Evolutionary conservation across 2,329 filamentous ascomycete species (phyloP).

Genomic region (Alternaria gaisen): DNA sequence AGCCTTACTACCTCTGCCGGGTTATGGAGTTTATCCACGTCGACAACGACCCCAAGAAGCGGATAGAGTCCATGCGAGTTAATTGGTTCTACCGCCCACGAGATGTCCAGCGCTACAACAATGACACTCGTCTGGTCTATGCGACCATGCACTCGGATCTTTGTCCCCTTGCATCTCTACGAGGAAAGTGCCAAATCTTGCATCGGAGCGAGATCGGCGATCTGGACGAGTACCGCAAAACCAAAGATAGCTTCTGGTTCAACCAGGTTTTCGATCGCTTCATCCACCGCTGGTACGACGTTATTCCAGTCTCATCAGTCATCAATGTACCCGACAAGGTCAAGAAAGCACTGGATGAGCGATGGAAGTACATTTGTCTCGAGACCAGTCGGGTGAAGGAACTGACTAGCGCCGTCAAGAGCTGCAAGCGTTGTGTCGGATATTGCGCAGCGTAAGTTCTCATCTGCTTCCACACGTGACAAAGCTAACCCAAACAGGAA

Average conservation of each 20-base stretch:
- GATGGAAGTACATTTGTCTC: constrained; percentile 95
- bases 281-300: constrained; percentile 97
- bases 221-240: constrained; percentile 84
- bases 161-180: constrained; percentile 88
- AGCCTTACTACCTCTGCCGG: constrained; percentile 95
- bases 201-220: constrained; percentile 87
- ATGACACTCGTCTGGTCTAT: constrained; percentile 90
- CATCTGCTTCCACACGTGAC: constrained; percentile 3
- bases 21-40: constrained; percentile 97
- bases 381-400: constrained; percentile 95
- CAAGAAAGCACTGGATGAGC: constrained; percentile 93
- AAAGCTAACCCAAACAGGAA: constrained; percentile 64
- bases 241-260: constrained; percentile 91
- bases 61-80: constrained; percentile 86
- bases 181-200: constrained; percentile 90
- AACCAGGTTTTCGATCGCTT: constrained; percentile 98
- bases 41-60: constrained; percentile 71
- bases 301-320: constrained; percentile 88
- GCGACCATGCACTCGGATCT: constrained; percentile 99
- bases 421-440: constrained; percentile 88
- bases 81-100: constrained; percentile 99
- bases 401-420: constrained; percentile 93
- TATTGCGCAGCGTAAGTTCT: constrained; percentile 86
- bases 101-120: constrained; percentile 90
- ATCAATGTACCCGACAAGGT: constrained; percentile 96